Base-by-base conservation (phyloP, 1,284 basidiomycete species). In the Pyrrhoderma noxium region DNA sequence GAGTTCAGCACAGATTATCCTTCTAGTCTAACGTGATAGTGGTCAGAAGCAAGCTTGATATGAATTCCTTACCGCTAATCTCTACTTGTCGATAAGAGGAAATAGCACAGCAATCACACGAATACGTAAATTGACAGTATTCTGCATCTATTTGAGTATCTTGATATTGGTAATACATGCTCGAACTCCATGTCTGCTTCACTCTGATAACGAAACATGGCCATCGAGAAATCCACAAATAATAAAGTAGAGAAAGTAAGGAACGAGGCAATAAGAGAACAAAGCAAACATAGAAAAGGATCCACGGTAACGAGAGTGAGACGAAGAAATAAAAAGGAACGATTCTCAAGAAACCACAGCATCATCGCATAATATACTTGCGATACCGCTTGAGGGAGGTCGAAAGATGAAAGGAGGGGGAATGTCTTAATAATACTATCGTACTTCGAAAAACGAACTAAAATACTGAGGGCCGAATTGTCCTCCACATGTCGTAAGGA, bases 361-460 rank as follows among this genome's bases (percentile, higher is more conserved):
- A 41, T 34, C 44, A 22, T 31, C 43, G 43, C 19, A 45, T 45
- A 34, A 31, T 31, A 31, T 5, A 5, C 42, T 27, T 38, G 27
- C 36, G 49, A 36, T 25, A 35, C 21, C 34, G 18, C 19, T 43
- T 19, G 43, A 51, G 45, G 25, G 44, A 51, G 40, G 23, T 9
- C 27, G 27, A 31, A 31, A 31, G 27, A 31, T 5, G 27, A 31
- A 31, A 31, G 11, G 11, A 11, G 27, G 11, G 27, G 27, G 27
- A 31, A 31, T 31, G 27, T 31, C 27, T 31, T 31, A 31, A 37
- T 22, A 44, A 45, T 23, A 51, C 27, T 51, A 45, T 45, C 21
- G 49, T 51, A 51, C 49, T 43, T 51, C 45, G 45, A 38, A 51
- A 51, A 51, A 38, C 49, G 49, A 51, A 51, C 31, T 51, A 51